Evolutionary conservation across 495 filamentous ascomycete genomes (phyloP).

Genomic region (Hypoxylon intermedium): DNA sequence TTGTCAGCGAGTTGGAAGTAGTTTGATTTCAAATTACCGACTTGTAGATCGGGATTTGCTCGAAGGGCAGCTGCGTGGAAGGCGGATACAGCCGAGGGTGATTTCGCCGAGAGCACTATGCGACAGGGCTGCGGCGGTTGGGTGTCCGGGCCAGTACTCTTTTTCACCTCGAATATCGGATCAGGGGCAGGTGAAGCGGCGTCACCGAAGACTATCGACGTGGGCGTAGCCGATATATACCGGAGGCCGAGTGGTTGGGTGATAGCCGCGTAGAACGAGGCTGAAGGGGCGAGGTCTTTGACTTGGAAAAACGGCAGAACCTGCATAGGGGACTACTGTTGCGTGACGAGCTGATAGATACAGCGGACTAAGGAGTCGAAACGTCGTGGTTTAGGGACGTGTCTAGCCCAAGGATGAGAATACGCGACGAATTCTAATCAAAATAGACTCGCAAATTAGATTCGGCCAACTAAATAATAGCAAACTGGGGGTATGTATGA

Average conservation of each 20-base stretch:
- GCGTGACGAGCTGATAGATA: conserved; percentile 8
- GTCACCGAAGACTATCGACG: conserved; percentile 45
- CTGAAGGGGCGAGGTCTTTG: conserved; percentile 75
- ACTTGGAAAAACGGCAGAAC: conserved; percentile 62
- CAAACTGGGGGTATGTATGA: conserved; percentile 10
- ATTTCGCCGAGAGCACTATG: conserved; percentile 50
- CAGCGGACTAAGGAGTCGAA: conserved; percentile 1
- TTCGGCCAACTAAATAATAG: conserved; percentile 14
- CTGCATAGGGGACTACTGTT: conserved; percentile 36
- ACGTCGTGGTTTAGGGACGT: not conserved
- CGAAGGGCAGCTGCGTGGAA: conserved; percentile 52
- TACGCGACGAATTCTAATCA: conserved; percentile 21
- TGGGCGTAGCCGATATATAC: conserved; percentile 57
- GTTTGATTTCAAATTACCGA: conserved; percentile 15
- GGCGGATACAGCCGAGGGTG: conserved; percentile 50
- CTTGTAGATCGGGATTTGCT: conserved; percentile 44
- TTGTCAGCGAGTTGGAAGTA: conserved; percentile 20
- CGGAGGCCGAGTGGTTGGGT: conserved; percentile 76
- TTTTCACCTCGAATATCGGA: conserved; percentile 52
- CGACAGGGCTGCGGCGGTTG: conserved; percentile 45
- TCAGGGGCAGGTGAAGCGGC: conserved; percentile 37
- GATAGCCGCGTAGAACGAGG: conserved; percentile 80
- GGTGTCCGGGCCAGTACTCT: conserved; percentile 36
- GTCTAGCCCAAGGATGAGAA: not conserved
- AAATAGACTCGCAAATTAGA: conserved; percentile 18